Evolutionary conservation across 2,329 filamentous ascomycete species (phyloP), one percentile per base, ranked within the genome.

Genomic region (Penicillium sp.): DNA sequence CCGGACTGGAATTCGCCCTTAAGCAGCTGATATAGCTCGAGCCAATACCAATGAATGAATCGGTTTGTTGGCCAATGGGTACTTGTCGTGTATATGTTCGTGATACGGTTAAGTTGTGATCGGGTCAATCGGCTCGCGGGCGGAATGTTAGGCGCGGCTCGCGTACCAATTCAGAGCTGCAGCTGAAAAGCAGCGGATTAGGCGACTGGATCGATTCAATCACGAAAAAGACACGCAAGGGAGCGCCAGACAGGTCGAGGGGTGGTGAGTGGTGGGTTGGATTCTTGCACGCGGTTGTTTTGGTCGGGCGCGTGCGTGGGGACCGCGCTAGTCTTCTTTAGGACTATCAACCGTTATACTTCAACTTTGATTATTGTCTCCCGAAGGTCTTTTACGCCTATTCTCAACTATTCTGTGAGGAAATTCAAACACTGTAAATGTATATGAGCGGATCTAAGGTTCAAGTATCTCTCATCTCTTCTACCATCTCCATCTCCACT

Each of bases 231-330:
- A 56, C 26, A 53, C 53, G 61, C 60, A 64, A 65, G 61, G 61
- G 55, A 62, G 57, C 56, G 55, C 59, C 58, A 51, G 27, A 27
- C 34, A 26, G 34, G 26, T 54, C 35, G 27, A 32, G 27, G 26
- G 40, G 46, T 34, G 32, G 49, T 49, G 30, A 46, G 51, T 56
- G 60, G 58, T 60, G 57, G 60, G 60, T 64, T 59, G 51, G 61
- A 61, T 64, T 64, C 60, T 61, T 47, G 60, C 68, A 71, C 70
- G 69, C 70, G 68, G 68, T 72, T 72, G 69, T 72, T 73, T 73
- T 72, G 70, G 70, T 72, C 63, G 66, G 68, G 67, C 69, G 70
- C 68, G 70, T 70, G 70, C 68, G 70, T 70, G 70, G 67, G 67
- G 62, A 63, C 45, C 29, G 50, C 69, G 63, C 70, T 72, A 73